phyloP scores from a whole-genome alignment of 2,329 filamentous ascomycete genomes.

The Fusarium citri region DNA sequence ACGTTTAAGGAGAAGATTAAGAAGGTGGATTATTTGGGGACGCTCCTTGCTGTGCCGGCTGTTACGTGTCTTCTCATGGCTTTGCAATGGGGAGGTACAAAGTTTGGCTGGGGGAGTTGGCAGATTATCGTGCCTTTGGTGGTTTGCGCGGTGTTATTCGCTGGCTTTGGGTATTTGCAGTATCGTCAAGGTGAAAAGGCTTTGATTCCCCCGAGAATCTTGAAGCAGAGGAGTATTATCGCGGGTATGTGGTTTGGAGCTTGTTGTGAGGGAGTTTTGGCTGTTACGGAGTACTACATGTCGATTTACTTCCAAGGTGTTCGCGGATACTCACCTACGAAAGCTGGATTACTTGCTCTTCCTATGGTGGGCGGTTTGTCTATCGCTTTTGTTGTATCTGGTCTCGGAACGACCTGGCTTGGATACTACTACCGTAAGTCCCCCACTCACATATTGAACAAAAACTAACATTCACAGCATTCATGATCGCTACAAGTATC shows the following conservation, averaged over 20 bases:
- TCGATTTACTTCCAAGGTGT: slow-evolving; percentile 45
- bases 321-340: slow-evolving; percentile 32
- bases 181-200: slow-evolving; percentile 34
- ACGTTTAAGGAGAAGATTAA: slow-evolving; percentile 31
- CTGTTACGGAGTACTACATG: slow-evolving; percentile 45
- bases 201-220: slow-evolving; percentile 29
- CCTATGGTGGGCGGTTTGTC: slow-evolving; percentile 40
- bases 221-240: slow-evolving; percentile 43
- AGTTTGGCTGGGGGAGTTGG: slow-evolving; percentile 42
- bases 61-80: slow-evolving; percentile 41
- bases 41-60: slow-evolving; percentile 26
- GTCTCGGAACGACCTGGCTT: slow-evolving; percentile 35
- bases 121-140: slow-evolving; percentile 37
- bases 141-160: slow-evolving; percentile 14
- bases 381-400: slow-evolving; percentile 34
- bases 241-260: slow-evolving; percentile 42
- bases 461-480: slow-evolving; percentile 25
- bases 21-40: slow-evolving; percentile 33
- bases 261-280: slow-evolving; percentile 37
- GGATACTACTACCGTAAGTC: slow-evolving; percentile 44
- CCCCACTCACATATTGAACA: accelerated
- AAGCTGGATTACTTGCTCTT: slow-evolving; percentile 37
- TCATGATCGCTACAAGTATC: slow-evolving; percentile 42
- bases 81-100: slow-evolving; percentile 40
- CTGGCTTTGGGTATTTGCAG: slow-evolving; percentile 33